Conservation (phyloP, 306 rosid species). For the Cucumis sativus region DNA sequence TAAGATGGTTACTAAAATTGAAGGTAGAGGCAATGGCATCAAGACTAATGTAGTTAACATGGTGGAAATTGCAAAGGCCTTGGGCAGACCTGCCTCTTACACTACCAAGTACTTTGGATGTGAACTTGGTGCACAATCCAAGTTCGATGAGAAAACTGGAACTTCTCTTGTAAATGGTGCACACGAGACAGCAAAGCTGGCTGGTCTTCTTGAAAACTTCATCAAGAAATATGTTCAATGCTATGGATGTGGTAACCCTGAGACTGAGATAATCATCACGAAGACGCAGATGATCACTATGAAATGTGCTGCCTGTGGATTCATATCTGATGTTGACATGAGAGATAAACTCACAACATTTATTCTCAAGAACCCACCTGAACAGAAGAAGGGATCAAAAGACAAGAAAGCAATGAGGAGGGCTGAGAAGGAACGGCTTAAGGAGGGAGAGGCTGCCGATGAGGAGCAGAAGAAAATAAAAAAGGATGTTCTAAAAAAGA, state of each 20-base stretch:
- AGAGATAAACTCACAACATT: conserved; percentile 72
- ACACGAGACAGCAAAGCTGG: conserved; percentile 68
- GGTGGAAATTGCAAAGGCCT: conserved; percentile 81
- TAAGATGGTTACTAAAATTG: conserved; percentile 71
- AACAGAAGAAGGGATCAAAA: conserved; percentile 51
- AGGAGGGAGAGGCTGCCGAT: conserved; percentile 71
- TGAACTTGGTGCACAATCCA: conserved; percentile 82
- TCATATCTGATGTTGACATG: conserved; percentile 69
- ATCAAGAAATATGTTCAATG: conserved; percentile 80
- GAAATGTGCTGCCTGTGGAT: conserved; percentile 83
- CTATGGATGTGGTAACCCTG: conserved; percentile 74
- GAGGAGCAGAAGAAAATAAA: conserved; percentile 54
- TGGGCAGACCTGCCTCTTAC: conserved; percentile 72
- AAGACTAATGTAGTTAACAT: conserved; percentile 66
- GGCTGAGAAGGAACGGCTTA: conserved; percentile 71
- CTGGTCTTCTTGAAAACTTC: conserved; percentile 68
- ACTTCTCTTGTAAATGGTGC: conserved; percentile 65
- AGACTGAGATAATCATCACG: conserved; percentile 59
- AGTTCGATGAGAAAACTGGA: conserved; percentile 71
- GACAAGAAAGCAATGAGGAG: conserved; percentile 78
- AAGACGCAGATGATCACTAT: conserved; percentile 62
- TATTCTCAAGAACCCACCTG: conserved; percentile 70
- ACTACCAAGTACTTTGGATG: conserved; percentile 71
- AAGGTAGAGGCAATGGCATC: conserved; percentile 84
- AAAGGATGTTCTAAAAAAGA: conserved; percentile 49